These are phyloP conservation scores for Baorangia bicolor DNA, from an alignment of 768 basidiomycete species.

Conservation along the genomic window DNA sequence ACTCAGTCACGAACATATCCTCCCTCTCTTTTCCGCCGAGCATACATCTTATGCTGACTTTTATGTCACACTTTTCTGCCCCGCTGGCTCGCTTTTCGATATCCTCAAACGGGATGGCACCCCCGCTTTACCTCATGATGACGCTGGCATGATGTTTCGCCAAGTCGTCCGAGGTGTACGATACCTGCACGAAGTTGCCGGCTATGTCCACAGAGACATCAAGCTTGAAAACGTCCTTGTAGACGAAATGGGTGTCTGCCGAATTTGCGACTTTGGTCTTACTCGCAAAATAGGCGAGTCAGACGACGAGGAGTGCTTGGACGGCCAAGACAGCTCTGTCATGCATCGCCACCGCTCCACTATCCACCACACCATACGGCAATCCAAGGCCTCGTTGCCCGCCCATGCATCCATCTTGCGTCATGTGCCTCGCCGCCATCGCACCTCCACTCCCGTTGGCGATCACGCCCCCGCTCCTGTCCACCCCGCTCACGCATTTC, in stretches of 20 bases:
- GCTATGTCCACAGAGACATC: slow-evolving; percentile 88
- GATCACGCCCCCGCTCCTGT: slow-evolving; percentile 27
- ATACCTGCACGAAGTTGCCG: slow-evolving; percentile 77
- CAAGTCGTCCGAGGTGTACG: slow-evolving; percentile 81
- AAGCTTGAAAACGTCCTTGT: slow-evolving; percentile 97
- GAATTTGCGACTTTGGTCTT: slow-evolving; percentile 85
- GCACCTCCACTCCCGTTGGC: slow-evolving; percentile 44
- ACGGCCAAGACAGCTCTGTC: slow-evolving; percentile 3
- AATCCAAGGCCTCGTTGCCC: slow-evolving; percentile 20
- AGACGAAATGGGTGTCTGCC: slow-evolving; percentile 85
- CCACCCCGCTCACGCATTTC: slow-evolving; percentile 44
- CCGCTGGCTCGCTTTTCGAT: slow-evolving; percentile 82
- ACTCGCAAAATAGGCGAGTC: slow-evolving; percentile 59
- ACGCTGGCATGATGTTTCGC: slow-evolving; percentile 80
- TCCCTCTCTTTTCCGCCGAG: slow-evolving; percentile 72
- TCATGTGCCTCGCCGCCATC: slow-evolving; percentile 46
- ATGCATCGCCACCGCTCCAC: slow-evolving; percentile 29
- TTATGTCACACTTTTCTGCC: slow-evolving; percentile 82
- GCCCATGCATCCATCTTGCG: slow-evolving; percentile 22
- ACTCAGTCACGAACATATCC: slow-evolving; percentile 80
- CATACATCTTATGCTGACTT: slow-evolving; percentile 66
- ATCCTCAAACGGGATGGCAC: slow-evolving; percentile 70
- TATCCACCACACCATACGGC: slow-evolving; percentile 26
- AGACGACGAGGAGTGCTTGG: slow-evolving; percentile 35
- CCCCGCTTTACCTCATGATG: slow-evolving; percentile 71